Percentiles rank a stretch among this genome's conserved stretches.
Evolutionary conservation across 1,284 basidiomycete genomes (phyloP).

Genomic region (Trametes pubescens): DNA sequence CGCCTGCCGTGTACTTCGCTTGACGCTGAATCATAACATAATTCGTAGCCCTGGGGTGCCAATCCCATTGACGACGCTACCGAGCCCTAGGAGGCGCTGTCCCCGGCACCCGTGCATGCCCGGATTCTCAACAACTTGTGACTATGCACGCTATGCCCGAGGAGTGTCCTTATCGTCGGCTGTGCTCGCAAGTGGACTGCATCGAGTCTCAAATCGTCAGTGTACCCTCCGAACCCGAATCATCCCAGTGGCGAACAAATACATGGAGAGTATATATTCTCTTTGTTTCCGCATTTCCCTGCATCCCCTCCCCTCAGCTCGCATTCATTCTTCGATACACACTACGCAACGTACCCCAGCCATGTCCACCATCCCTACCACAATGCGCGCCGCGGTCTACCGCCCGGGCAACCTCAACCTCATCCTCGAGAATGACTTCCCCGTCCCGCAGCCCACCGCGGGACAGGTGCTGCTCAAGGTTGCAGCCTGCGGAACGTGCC

Average conservation of each 20-base stretch:
- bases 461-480: conserved; percentile 41
- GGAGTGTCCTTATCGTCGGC: too few species aligned
- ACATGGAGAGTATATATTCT: not conserved
- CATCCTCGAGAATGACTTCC: conserved; percentile 29
- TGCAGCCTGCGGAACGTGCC: conserved; percentile 40
- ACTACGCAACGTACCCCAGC: not conserved
- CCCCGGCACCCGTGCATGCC: too few species aligned
- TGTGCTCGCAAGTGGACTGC: too few species aligned
- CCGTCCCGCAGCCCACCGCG: conserved; percentile 34
- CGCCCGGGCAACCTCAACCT: conserved; percentile 32
- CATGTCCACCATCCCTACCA: conserved; percentile 8
- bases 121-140: too few species aligned
- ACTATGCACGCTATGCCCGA: too few species aligned
- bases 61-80: too few species aligned
- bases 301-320: not conserved
- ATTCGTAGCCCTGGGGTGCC: too few species aligned
- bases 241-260: not conserved
- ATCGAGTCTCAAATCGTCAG: too few species aligned
- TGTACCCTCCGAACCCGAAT: too few species aligned
- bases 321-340: not conserved
- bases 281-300: not conserved
- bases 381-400: conserved; percentile 36
- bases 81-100: too few species aligned
- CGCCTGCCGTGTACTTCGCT: too few species aligned
- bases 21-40: too few species aligned